Conservation (phyloP, 768 basidiomycete genomes). For the Hygrophoropsis aurantiaca region DNA sequence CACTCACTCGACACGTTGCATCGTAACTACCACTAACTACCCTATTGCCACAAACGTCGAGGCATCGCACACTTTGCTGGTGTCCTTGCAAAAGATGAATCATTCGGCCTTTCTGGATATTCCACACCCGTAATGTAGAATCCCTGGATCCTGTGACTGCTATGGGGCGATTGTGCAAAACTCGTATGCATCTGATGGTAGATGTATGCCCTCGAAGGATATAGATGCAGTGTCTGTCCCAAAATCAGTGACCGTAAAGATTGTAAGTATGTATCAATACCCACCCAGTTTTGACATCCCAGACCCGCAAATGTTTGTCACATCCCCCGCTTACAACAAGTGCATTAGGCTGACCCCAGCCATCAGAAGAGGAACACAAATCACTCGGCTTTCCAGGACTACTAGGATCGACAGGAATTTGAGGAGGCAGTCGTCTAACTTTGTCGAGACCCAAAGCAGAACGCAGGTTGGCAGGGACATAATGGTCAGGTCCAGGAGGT, state of each 20-base stretch:
- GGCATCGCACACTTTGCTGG: slow-evolving; percentile 75
- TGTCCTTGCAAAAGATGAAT: slow-evolving; percentile 76
- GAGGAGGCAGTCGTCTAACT: slow-evolving; percentile 17
- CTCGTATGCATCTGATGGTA: slow-evolving; percentile 88
- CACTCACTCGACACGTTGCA: slow-evolving; percentile 72
- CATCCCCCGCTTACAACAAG: slow-evolving; percentile 92
- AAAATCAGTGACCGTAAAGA: neutral
- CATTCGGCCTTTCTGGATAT: slow-evolving; percentile 76
- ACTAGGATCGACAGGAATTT: neutral
- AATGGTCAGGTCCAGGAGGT: slow-evolving; percentile 17
- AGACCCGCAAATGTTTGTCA: slow-evolving; percentile 88
- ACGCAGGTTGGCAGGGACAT: slow-evolving; percentile 37
- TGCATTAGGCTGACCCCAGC: slow-evolving; percentile 86
- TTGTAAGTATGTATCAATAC: slow-evolving; percentile 18
- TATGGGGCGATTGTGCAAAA: slow-evolving; percentile 82
- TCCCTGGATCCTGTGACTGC: slow-evolving; percentile 92
- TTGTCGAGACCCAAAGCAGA: slow-evolving; percentile 48
- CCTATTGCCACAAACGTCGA: slow-evolving; percentile 82
- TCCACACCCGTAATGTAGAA: slow-evolving; percentile 86
- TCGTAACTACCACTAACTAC: slow-evolving; percentile 96
- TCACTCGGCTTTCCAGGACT: slow-evolving; percentile 43
- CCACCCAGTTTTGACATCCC: slow-evolving; percentile 87
- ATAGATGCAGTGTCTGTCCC: slow-evolving; percentile 68
- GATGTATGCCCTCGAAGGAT: slow-evolving; percentile 82
- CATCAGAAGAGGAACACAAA: slow-evolving; percentile 66